phyloP scores from a whole-genome alignment of 1,284 basidiomycete species.

The Austroboletus niveus region DNA sequence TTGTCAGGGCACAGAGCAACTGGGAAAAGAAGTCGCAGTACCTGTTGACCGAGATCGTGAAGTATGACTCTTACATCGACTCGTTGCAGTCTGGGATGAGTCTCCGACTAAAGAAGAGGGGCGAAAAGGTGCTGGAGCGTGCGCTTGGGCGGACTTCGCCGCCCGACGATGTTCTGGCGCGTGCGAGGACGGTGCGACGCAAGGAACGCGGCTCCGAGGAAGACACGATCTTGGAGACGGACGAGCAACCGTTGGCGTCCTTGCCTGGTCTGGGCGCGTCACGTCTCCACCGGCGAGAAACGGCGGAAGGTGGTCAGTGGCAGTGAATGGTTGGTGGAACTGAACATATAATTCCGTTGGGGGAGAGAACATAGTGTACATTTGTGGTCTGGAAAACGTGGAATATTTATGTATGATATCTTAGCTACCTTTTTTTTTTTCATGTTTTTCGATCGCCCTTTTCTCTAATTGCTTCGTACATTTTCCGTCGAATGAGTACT shows the following conservation, averaged over 20 bases:
- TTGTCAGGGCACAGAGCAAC: conserved; percentile 78
- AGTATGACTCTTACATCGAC: conserved; percentile 95
- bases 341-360: background rate
- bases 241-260: conserved; percentile 14
- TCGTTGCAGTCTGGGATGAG: conserved; percentile 79
- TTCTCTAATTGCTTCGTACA: conserved; percentile 4
- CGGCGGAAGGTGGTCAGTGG: conserved; percentile 37
- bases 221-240: conserved; percentile 37
- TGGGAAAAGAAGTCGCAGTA: conserved; percentile 93
- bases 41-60: conserved; percentile 88
- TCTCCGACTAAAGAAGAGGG: conserved; percentile 79
- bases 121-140: conserved; percentile 81
- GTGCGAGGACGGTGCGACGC: conserved; percentile 43
- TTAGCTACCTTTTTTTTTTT: conserved; percentile 10
- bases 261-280: conserved; percentile 4
- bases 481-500: conserved; percentile 14
- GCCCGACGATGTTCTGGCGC: conserved; percentile 37
- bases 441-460: conserved; percentile 1
- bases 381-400: conserved; percentile 1
- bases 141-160: conserved; percentile 49
- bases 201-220: conserved; percentile 46
- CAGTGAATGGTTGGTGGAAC: conserved; percentile 17
- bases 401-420: conserved; percentile 36
- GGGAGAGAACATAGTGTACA: conserved; percentile 5
- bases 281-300: conserved; percentile 46